Base-by-base conservation (phyloP, 768 basidiomycete genomes). In the Kwoniella pini region DNA sequence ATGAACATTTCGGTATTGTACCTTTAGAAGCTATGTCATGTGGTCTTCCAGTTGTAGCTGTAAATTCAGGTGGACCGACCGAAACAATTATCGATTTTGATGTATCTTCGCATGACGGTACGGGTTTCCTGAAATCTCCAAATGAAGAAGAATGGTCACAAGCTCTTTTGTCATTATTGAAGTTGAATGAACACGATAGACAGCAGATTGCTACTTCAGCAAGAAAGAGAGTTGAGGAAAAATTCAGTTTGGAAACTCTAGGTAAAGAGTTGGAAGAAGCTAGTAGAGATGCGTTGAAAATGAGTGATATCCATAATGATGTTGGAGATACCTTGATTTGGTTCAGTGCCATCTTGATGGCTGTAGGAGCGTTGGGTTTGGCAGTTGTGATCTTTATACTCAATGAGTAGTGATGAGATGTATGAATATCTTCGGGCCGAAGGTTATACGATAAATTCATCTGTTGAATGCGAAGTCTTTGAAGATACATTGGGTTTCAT, bases 1-100 rank as follows among this genome's bases (percentile, higher is more conserved):
- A 95, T 77, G 95, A 99, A 71, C 95, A 99, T 76, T 96, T 98
- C 76, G 96, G 95, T 1, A 97, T 99, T 67, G 94, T 88, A 0
- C 95, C 96, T 1, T 84, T 97, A 2, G 95, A 99, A 77, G 93
- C 86, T 0, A 97, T 97, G 92, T 84, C 86, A 7, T 93, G 89
- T 46, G 91, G 92, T 2, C 77, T 98, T 0, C 92, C 94, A 0
- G 88, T 98, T 0, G 79, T 99, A 19, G 94, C 93, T 0, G 91
- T 88, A 69, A 87, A 84, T 59, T 91, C 90, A 15, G 81, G 81
- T 22, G 95, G 95, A 2, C 96, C 96, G 9, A 89, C 86, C 1
- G 96, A 99, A 80, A 95, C 89, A 55, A 80, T 95, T 27, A 74
- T 87, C n/a, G 81, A 82, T 60, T 61, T 66, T 5, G 64, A 62